phyloP scores from a whole-genome alignment of 495 filamentous ascomycete species.

The Xylaria acuta region DNA sequence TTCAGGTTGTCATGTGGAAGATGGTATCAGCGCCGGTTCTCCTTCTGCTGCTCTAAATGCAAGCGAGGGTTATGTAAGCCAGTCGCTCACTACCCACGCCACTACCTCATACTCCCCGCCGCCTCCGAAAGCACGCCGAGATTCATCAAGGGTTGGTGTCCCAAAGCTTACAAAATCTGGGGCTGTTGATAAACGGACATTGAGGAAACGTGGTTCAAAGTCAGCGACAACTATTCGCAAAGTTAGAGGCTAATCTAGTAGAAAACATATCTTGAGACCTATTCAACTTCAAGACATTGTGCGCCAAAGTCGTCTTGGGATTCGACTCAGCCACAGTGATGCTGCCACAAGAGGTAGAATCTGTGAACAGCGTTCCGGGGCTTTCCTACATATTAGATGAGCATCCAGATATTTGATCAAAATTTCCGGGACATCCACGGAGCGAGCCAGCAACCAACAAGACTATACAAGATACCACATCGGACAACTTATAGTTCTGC shows the following conservation, averaged over 20 bases:
- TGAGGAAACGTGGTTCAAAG: slow-evolving; percentile 18
- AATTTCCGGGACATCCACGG: neutral
- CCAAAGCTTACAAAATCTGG: slow-evolving; percentile 30
- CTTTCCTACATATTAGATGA: neutral
- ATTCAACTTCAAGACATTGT: neutral
- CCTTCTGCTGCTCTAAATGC: neutral
- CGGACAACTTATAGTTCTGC: neutral
- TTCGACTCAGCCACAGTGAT: neutral
- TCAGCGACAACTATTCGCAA: neutral
- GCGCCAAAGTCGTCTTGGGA: neutral
- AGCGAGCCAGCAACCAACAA: neutral
- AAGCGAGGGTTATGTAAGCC: neutral
- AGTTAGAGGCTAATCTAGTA: neutral
- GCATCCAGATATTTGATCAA: neutral
- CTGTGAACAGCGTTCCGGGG: neutral
- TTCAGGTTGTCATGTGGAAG: neutral
- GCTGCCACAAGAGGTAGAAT: neutral
- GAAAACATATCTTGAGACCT: neutral
- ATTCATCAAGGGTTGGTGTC: neutral
- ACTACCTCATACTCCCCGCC: slow-evolving; percentile 6
- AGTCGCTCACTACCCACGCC: neutral
- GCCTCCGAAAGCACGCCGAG: neutral
- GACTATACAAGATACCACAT: neutral
- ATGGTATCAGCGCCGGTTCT: neutral
- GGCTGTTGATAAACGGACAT: slow-evolving; percentile 24